Percentiles rank a stretch among this genome's conserved stretches.
Evolutionary conservation across 2,329 filamentous ascomycete genomes (phyloP).

Genomic region (Xylaria sp.): DNA sequence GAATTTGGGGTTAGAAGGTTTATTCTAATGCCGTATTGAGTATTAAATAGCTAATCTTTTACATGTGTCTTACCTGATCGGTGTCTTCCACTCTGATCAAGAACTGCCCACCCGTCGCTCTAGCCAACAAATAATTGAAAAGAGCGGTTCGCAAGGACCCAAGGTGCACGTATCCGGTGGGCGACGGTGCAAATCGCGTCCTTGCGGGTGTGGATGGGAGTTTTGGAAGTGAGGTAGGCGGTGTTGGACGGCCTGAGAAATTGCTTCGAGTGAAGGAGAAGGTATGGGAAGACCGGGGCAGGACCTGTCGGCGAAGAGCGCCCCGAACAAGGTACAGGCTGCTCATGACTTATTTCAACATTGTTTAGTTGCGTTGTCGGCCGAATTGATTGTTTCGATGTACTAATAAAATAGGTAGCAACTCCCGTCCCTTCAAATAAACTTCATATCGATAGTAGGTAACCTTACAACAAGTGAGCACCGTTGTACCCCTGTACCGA

Average conservation of each 20-base stretch:
- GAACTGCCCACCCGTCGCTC: slow-evolving; percentile 86
- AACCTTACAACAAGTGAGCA: neutral
- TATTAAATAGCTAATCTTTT: neutral
- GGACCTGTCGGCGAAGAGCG: slow-evolving; percentile 29
- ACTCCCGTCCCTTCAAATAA: too few relatives aligned
- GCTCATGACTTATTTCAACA: slow-evolving; percentile 30
- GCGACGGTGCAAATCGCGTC: slow-evolving; percentile 93
- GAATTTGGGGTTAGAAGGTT: slow-evolving; percentile 20
- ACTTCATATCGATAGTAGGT: slow-evolving; percentile 12
- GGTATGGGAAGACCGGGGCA: slow-evolving; percentile 27
- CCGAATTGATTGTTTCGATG: too few relatives aligned
- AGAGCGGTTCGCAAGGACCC: slow-evolving; percentile 90
- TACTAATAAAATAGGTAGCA: too few relatives aligned
- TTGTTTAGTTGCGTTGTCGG: slow-evolving; percentile 1
- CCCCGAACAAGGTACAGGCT: slow-evolving; percentile 32
- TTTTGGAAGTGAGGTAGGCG: slow-evolving; percentile 42
- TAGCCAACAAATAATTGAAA: slow-evolving; percentile 94
- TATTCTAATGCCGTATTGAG: neutral
- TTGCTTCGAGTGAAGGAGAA: slow-evolving; percentile 34
- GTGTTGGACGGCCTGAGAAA: slow-evolving; percentile 36
- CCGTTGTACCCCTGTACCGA: too few relatives aligned
- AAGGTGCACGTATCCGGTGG: slow-evolving; percentile 90
- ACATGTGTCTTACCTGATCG: slow-evolving; percentile 69
- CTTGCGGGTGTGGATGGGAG: slow-evolving; percentile 67
- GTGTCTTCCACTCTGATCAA: slow-evolving; percentile 93